A percentile compares a stretch with the other conserved stretches of the same genome.
Evolutionary conservation across 2,329 filamentous ascomycete genomes (phyloP).

Genomic region (Davidsoniella eucalypti): DNA sequence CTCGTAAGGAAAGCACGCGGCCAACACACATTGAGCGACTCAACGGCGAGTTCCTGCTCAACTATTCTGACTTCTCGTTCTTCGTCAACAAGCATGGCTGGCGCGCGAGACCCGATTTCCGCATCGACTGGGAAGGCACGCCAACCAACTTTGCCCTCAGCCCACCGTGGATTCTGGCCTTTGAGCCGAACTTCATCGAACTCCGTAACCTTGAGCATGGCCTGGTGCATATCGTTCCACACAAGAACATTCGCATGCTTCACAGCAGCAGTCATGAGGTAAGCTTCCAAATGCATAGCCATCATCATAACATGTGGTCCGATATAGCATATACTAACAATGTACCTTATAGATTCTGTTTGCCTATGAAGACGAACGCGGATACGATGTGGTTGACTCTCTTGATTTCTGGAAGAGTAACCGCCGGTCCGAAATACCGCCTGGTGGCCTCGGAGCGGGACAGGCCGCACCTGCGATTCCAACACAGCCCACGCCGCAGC

Average conservation of each 20-base stretch:
- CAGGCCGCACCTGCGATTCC: background rate
- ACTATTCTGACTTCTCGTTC: conserved; percentile 98
- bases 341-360: conserved; percentile 60
- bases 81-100: conserved; percentile 98
- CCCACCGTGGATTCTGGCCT: conserved; percentile 92
- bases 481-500: conserved; percentile 4
- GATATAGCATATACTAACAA: background rate
- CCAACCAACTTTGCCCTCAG: conserved; percentile 87
- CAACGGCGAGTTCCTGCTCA: conserved; percentile 91
- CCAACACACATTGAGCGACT: conserved; percentile 95
- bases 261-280: conserved; percentile 96
- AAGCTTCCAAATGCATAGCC: background rate
- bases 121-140: conserved; percentile 91
- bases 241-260: conserved; percentile 93
- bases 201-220: conserved; percentile 89
- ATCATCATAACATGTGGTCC: no score
- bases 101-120: conserved; percentile 91
- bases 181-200: conserved; percentile 95
- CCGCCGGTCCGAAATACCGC: conserved; percentile 28
- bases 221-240: conserved; percentile 87
- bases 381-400: conserved; percentile 83
- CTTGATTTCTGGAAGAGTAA: conserved; percentile 87
- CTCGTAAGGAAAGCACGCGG: conserved; percentile 79
- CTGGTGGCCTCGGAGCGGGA: conserved; percentile 5
- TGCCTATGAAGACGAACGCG: conserved; percentile 88